Evolutionary conservation across 2,329 filamentous ascomycete genomes (phyloP).

Genomic region (Laburnicola sp.): DNA sequence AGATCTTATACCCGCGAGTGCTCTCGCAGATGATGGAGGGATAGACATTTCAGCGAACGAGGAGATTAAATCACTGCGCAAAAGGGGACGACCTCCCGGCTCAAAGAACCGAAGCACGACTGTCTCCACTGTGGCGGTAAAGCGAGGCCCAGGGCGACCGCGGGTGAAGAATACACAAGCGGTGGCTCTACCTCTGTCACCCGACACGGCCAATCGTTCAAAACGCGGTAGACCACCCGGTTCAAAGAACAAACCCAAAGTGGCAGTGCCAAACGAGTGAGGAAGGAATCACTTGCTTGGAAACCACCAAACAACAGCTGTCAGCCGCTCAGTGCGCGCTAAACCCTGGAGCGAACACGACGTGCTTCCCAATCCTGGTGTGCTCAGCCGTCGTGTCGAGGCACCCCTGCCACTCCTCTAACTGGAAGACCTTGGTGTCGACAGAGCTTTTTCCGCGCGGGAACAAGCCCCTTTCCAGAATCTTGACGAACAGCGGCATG

Average conservation of each 20-base stretch:
- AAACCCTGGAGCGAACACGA: background rate
- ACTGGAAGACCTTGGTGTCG: constrained; percentile 28
- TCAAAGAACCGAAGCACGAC: background rate
- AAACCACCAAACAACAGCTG: too few species aligned
- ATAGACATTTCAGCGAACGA: background rate
- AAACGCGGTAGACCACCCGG: too few species aligned
- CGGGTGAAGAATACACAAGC: too few species aligned
- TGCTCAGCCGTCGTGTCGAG: constrained; percentile 29
- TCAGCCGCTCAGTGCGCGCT: background rate
- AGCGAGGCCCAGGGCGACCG: too few species aligned
- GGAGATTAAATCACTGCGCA: background rate
- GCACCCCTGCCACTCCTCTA: constrained; percentile 42
- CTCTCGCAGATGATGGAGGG: background rate
- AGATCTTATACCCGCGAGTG: constrained; percentile 12
- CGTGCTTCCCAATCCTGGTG: constrained; percentile 13
- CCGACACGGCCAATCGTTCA: too few species aligned
- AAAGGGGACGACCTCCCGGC: background rate
- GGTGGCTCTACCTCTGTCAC: too few species aligned
- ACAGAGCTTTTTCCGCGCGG: constrained; percentile 25
- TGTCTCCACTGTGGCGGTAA: too few species aligned
- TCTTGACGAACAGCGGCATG: constrained; percentile 46
- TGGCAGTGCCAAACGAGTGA: too few species aligned
- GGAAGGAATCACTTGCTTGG: too few species aligned
- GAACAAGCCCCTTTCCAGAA: constrained; percentile 44
- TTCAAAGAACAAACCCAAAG: too few species aligned